Base-by-base conservation (phyloP, 176 grass and related monocot species). In the Musa troglodytarum region DNA sequence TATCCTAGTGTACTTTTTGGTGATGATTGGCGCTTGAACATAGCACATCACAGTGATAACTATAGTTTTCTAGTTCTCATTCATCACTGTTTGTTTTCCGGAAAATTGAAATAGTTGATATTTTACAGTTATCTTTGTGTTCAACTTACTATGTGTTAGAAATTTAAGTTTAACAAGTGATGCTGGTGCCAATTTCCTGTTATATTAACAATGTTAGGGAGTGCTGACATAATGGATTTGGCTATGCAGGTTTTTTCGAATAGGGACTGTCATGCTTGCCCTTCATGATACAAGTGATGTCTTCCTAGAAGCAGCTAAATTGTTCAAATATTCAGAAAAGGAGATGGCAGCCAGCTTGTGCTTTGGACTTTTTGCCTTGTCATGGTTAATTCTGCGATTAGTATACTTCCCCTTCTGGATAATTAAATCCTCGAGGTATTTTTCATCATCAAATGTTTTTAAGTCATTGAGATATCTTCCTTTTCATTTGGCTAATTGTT, bases 321-420 rank as follows among this genome's bases (percentile, higher is more conserved):
- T 99, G 73, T 99, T 88, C 88, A 99, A 99, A 73, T 99, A 99
- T 79, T 91, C 90, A 11, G 96, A 92, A 74, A 94, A 87, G 56
- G 96, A 99, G 76, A 54, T 94, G 25, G 88, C 82, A 14, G 91
- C 96, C 85, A 99, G 96, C 73, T 65, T 89, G 54, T 92, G 77
- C 78, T 99, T 99, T 55, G 96, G 96, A 65, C 86, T 95, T 68
- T 99, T 99, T 79, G 91, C 91, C 72, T 53, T 94, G 43, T 99
- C 96, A 54, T 99, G 91, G 96, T 83, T 99, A 26, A 26, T 92
- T 13, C 68, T 95, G 74, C 90, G 96, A 54, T 81, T 99, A 64
- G 69, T 99, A 81, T 99, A 99, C 88, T 99, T 99, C 65, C 96
- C 96, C 56, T 95, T 99, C 83, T 95, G 96, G 96, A 99, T 99